Percentiles rank a stretch among this genome's conserved stretches.
phyloP scores from a whole-genome alignment of 1,139 yeast genomes.

The Hyphopichia buzzinii region DNA sequence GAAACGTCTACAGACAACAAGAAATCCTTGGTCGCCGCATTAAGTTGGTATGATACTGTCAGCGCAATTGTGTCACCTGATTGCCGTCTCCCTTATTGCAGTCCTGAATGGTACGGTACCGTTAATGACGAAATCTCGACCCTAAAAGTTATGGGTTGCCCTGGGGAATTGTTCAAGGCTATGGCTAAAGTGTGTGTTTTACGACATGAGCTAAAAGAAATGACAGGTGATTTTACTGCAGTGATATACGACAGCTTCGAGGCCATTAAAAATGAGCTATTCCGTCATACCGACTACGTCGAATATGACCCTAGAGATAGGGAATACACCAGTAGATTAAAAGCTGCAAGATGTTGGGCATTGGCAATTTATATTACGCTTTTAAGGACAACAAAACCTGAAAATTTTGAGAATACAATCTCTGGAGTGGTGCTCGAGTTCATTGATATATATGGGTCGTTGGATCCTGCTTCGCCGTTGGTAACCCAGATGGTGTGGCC shows the following conservation, averaged over 20 bases:
- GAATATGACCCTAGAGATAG: conserved; percentile 19
- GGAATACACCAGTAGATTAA: conserved; percentile 34
- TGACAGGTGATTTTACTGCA: conserved; percentile 2
- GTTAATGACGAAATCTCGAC: conserved; percentile 41
- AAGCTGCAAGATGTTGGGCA: conserved; percentile 57
- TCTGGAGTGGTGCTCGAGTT: conserved; percentile 41
- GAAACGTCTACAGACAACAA: conserved; percentile 34
- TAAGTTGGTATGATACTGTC: conserved; percentile 58
- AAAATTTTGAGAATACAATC: conserved; percentile 15
- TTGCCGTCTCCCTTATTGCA: conserved; percentile 50
- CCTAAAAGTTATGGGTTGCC: conserved; percentile 55
- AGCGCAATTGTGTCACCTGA: conserved; percentile 55
- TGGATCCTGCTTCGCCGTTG: conserved; percentile 43
- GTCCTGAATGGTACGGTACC: conserved; percentile 50
- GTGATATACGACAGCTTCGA: conserved; percentile 6
- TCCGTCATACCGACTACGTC: conserved; percentile 48
- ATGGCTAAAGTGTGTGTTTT: conserved; percentile 41
- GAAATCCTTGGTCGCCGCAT: conserved; percentile 44
- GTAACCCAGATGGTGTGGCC: conserved; percentile 65
- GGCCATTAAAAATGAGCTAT: conserved; percentile 26
- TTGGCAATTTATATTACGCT: conserved; percentile 42
- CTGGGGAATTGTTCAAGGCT: conserved; percentile 50
- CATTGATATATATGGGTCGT: conserved; percentile 39
- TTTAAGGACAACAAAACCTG: conserved; percentile 28
- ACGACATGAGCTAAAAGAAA: conserved; percentile 30